These are phyloP conservation scores for Eucalyptus regnans DNA, from an alignment of 345 rosid species.

Conservation along the genomic window DNA sequence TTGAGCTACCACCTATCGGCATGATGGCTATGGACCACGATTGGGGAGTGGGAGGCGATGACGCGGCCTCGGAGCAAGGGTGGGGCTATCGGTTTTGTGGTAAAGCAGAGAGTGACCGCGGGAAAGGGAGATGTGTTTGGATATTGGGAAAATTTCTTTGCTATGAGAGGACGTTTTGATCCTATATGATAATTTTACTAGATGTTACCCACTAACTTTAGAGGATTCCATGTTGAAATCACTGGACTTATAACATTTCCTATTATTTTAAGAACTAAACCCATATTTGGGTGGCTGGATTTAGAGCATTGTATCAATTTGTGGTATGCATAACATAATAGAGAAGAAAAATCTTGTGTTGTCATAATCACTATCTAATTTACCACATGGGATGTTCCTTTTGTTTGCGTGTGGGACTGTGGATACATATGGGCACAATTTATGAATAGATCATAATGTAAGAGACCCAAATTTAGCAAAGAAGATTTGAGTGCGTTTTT, in stretches of 20 bases:
- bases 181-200: background rate
- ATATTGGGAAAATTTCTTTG: background rate
- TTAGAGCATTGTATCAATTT: background rate
- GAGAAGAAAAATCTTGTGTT: background rate
- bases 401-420: background rate
- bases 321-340: background rate
- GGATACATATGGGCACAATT: background rate
- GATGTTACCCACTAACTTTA: background rate
- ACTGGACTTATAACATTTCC: background rate
- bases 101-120: background rate
- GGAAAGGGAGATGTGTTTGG: background rate
- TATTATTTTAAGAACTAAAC: background rate
- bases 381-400: fast-evolving
- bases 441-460: background rate
- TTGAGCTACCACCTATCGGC: background rate
- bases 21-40: background rate
- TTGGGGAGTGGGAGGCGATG: background rate
- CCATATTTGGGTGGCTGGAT: background rate
- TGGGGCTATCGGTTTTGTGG: background rate
- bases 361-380: background rate
- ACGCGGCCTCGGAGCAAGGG: background rate
- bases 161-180: background rate
- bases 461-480: background rate
- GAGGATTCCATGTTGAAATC: background rate
- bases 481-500: background rate